These are phyloP conservation scores for Talaromyces sp. DNA, from an alignment of 2,329 filamentous ascomycete genomes.

Conservation along the genomic window DNA sequence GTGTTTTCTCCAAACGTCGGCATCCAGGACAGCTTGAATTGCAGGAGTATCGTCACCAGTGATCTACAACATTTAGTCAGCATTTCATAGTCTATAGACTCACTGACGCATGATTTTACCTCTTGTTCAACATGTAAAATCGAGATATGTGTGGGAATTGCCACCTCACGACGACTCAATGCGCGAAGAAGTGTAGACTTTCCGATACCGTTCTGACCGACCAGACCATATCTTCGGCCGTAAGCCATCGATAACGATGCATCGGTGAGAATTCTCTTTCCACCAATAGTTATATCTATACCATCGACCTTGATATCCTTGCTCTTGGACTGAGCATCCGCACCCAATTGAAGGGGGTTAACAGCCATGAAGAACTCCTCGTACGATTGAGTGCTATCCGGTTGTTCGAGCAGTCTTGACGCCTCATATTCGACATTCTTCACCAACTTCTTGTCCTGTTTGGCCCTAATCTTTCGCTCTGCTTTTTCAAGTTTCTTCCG, in stretches of 20 bases:
- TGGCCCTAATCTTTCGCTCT: constrained; percentile 93
- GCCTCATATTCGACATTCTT: constrained; percentile 98
- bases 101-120: constrained; percentile 49
- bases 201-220: constrained; percentile 99
- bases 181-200: constrained; percentile 93
- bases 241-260: constrained; percentile 87
- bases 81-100: constrained; percentile 9
- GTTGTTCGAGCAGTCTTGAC: constrained; percentile 78
- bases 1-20: constrained; percentile 97
- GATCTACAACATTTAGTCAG: constrained; percentile 55
- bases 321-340: constrained; percentile 72
- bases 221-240: constrained; percentile 90
- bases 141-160: constrained; percentile 94
- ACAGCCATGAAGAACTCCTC: constrained; percentile 99
- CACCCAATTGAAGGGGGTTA: constrained; percentile 87
- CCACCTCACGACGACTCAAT: constrained; percentile 84
- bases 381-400: constrained; percentile 83
- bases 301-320: constrained; percentile 99
- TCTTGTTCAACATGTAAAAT: constrained; percentile 99
- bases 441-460: constrained; percentile 97
- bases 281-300: constrained; percentile 89
- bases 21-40: constrained; percentile 90
- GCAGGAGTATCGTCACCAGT: constrained; percentile 93
- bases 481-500: constrained; percentile 99
- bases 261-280: constrained; percentile 83